Evolutionary conservation across 306 rosid species (phyloP).

Genomic region (Rosa rugosa): DNA sequence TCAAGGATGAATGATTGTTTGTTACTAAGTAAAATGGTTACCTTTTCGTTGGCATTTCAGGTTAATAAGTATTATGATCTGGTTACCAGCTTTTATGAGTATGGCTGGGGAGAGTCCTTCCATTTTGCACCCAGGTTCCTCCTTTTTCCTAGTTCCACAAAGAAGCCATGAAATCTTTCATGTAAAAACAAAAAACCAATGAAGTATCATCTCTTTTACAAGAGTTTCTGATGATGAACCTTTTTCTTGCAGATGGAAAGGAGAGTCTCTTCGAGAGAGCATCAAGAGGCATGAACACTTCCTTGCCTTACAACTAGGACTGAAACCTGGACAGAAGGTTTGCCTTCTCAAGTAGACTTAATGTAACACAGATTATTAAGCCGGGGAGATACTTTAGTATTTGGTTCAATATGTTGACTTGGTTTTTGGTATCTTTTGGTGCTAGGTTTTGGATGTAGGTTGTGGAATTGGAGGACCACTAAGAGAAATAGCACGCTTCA

Average conservation of each 20-base stretch:
- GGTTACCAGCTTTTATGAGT: conserved; percentile 91
- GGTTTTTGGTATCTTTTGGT: not conserved
- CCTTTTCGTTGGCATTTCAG: conserved; percentile 46
- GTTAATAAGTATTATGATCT: conserved; percentile 94
- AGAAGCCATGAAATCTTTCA: not conserved
- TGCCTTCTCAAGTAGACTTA: conserved; percentile 22
- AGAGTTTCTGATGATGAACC: not conserved
- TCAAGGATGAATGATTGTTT: not conserved
- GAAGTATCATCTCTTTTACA: too few relatives aligned
- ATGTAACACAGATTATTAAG: not conserved
- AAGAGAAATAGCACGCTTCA: conserved; percentile 85
- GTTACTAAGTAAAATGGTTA: not conserved
- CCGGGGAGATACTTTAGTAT: not conserved
- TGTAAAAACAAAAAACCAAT: not conserved
- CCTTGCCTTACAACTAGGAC: conserved; percentile 79
- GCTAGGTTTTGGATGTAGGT: conserved; percentile 90
- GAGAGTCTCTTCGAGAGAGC: conserved; percentile 90
- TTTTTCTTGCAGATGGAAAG: conserved; percentile 63
- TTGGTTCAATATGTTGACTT: conserved; percentile 12
- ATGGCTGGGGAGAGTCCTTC: conserved; percentile 98
- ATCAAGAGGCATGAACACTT: conserved; percentile 93
- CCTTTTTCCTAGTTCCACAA: not conserved
- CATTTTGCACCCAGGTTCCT: conserved; percentile 89
- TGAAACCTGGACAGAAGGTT: conserved; percentile 90
- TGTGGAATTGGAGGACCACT: conserved; percentile 98